Conservation (phyloP, 331 rosid genomes). For the Arachis monticola region DNA sequence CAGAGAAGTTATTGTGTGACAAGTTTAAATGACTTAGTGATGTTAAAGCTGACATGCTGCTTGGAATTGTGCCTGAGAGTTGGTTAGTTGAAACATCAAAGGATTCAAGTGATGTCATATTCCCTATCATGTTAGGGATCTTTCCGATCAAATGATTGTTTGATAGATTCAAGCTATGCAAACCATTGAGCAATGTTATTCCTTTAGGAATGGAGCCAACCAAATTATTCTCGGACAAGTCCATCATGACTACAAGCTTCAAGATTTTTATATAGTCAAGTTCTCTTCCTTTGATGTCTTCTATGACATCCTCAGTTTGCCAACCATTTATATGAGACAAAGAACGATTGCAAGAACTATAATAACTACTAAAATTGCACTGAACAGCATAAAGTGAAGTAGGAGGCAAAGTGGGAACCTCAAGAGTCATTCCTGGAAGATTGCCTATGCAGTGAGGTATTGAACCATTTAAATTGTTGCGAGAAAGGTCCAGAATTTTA, state of each 20-base stretch:
- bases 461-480: slow-evolving; percentile 25
- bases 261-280: not conserved
- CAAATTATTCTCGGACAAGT: not conserved
- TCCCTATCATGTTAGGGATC: not conserved
- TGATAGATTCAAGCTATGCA: not conserved
- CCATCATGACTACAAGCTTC: not conserved
- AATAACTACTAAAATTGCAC: too few relatives aligned
- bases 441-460: slow-evolving; percentile 36
- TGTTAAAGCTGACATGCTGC: not conserved
- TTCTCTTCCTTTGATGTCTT: slow-evolving; percentile 4
- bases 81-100: not conserved
- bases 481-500: slow-evolving; percentile 43
- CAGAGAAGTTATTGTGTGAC: not conserved
- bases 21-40: not conserved
- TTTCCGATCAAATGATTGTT: not conserved
- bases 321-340: not conserved
- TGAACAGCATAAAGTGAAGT: too few relatives aligned
- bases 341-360: too few relatives aligned
- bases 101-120: not conserved
- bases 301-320: slow-evolving; percentile 14
- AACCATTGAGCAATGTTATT: not conserved
- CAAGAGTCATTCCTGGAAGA: not conserved
- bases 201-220: not conserved
- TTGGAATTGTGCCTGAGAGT: not conserved
- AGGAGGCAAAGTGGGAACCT: too few relatives aligned